Base-by-base conservation (phyloP, 2,329 filamentous ascomycete genomes). In the Dactylellina haptotyla region DNA sequence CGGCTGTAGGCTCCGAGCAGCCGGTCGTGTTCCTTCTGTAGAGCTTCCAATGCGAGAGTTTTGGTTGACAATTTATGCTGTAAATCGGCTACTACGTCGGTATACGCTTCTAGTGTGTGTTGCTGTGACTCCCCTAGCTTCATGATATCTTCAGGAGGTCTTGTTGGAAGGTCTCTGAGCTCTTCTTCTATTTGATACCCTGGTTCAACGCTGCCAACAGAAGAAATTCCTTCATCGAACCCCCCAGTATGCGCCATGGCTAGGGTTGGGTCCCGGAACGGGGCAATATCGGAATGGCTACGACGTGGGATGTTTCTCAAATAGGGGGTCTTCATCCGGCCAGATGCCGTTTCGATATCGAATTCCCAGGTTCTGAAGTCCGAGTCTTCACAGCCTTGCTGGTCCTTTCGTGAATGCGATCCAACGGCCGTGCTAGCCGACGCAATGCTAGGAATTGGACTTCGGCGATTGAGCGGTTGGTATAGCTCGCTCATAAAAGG, bases 11-110 rank as follows among this genome's bases (percentile, higher is more conserved):
- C 67, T 5, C 67, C 53, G 20, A 72, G 43, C 18, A 72, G 39
- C 12, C 67, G 59, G 8, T 72, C 59, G 20, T 72, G 67, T 25
- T 72, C 67, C 45, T 72, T 65, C 59, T 72, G 67, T 8, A 72
- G 25, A 2, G 67, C 46, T 53, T 72, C 67, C 16, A 72, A 43
- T 16, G 67, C 67, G 20, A 72, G 41, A 25, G 67, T 65, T 23
- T 72, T 72, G 6, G 67, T 72, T 20, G 67, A 72, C 56, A 72
- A 50, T 28, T 72, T 72, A 56, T 72, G 67, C 26, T 72, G 67
- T 41, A 72, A 45, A 39, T 72, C 59, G 23, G 59, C 48, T 4
- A 72, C 53, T 4, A 72, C 12, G 26, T 72, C 67, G n/a, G 59
- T 72, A 16, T 72, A 72, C 20, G 37, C 67, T 53, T 72, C 58